Percentiles rank a stretch among this genome's conserved stretches.
These are phyloP conservation scores for Pythium rishiriense DNA, from an alignment of 352 stramenopile genomes.

Conservation along the genomic window DNA sequence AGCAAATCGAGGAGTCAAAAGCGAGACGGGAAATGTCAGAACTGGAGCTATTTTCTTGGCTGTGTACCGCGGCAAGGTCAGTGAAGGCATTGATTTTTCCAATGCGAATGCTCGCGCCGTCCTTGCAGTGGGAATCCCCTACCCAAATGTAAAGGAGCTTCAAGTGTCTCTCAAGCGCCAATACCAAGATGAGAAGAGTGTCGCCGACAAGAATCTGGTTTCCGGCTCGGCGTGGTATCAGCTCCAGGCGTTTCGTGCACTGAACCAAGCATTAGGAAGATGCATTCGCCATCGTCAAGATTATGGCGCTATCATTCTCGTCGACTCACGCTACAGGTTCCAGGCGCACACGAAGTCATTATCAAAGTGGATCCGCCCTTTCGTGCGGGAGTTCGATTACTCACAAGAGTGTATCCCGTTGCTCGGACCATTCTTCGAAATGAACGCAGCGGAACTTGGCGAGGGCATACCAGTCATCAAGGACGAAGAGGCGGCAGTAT, in stretches of 20 bases:
- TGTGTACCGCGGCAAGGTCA: conserved; percentile 98
- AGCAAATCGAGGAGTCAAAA: conserved; percentile 6
- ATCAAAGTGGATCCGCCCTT: conserved; percentile 81
- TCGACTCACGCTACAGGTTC: conserved; percentile 88
- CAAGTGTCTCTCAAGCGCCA: conserved; percentile 79
- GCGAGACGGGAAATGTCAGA: conserved; percentile 8
- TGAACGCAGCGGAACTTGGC: conserved; percentile 47
- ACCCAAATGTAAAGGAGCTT: conserved; percentile 94
- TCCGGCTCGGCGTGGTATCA: conserved; percentile 94
- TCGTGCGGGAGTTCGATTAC: conserved; percentile 73
- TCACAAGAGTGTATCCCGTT: conserved; percentile 59
- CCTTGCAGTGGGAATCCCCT: conserved; percentile 99
- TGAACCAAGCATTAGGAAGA: conserved; percentile 99
- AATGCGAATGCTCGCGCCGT: conserved; percentile 96
- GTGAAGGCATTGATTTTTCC: conserved; percentile 98
- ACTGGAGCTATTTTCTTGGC: conserved; percentile 95
- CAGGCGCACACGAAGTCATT: conserved; percentile 62
- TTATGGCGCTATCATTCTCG: conserved; percentile 96
- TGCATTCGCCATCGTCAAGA: conserved; percentile 98
- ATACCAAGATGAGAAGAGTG: conserved; percentile 81
- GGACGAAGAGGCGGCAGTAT: background rate
- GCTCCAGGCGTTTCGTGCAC: conserved; percentile 95
- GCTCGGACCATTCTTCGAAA: conserved; percentile 66
- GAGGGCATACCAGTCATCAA: conserved; percentile 11
- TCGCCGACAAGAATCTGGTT: conserved; percentile 60